Conservation (phyloP, 2,329 filamentous ascomycete genomes). For the Lecanoromycetidae sp. region DNA sequence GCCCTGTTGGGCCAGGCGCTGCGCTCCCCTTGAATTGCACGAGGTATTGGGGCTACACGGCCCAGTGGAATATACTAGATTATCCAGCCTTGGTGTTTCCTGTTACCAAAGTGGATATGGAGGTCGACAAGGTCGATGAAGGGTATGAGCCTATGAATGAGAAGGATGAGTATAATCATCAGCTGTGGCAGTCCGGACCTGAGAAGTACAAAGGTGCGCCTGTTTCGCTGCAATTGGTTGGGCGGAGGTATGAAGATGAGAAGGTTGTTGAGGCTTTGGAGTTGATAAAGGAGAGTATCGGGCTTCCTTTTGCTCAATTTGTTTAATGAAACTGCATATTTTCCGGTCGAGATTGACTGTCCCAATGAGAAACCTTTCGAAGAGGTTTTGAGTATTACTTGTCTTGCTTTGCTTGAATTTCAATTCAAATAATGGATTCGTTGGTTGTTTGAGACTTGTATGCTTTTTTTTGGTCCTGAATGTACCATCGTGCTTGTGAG, state of each 20-base stretch:
- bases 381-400: too few relatives aligned
- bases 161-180: slow-evolving; percentile 37
- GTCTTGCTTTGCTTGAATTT: too few relatives aligned
- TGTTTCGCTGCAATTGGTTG: slow-evolving; percentile 43
- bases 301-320: slow-evolving; percentile 13
- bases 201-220: slow-evolving; percentile 39
- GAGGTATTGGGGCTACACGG: slow-evolving; percentile 53
- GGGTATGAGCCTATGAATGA: slow-evolving; percentile 32
- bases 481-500: too few relatives aligned
- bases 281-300: slow-evolving; percentile 12
- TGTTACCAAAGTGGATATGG: slow-evolving; percentile 34
- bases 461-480: too few relatives aligned
- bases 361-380: too few relatives aligned
- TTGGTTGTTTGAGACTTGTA: too few relatives aligned
- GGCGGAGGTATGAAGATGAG: slow-evolving; percentile 42
- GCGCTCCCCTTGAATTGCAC: slow-evolving; percentile 44
- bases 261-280: slow-evolving; percentile 25
- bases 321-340: neutral
- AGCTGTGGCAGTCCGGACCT: slow-evolving; percentile 33
- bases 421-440: too few relatives aligned
- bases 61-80: slow-evolving; percentile 58
- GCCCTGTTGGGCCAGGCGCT: slow-evolving; percentile 44
- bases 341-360: too few relatives aligned
- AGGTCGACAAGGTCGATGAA: slow-evolving; percentile 29
- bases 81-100: slow-evolving; percentile 54